Conservation (phyloP, 1,284 basidiomycete species). For the Thelephora terrestris region DNA sequence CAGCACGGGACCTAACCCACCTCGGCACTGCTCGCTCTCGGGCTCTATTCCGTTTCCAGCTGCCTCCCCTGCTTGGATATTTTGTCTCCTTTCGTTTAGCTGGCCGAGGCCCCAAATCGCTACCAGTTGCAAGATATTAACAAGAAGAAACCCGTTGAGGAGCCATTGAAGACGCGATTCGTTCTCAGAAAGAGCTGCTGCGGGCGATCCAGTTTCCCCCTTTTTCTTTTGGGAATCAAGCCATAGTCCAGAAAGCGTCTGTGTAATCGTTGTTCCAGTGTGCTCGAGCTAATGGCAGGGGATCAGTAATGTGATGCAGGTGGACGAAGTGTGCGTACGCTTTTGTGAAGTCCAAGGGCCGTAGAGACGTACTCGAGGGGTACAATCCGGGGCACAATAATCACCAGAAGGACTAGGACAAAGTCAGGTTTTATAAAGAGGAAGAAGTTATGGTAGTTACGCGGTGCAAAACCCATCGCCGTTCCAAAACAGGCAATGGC, state of each 20-base stretch:
- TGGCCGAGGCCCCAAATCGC: slow-evolving; percentile 37
- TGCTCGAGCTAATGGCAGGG: slow-evolving; percentile 48
- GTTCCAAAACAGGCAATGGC: slow-evolving; percentile 52
- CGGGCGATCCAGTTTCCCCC: slow-evolving; percentile 4
- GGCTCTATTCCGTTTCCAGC: slow-evolving; percentile 7
- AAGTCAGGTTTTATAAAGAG: neutral
- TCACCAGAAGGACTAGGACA: slow-evolving; percentile 52
- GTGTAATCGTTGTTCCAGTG: slow-evolving; percentile 59
- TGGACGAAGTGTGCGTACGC: slow-evolving; percentile 33
- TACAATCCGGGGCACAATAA: slow-evolving; percentile 67
- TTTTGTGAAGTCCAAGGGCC: slow-evolving; percentile 71
- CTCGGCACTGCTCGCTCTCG: slow-evolving; percentile 9
- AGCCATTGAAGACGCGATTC: slow-evolving; percentile 35
- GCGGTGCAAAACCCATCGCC: slow-evolving; percentile 66
- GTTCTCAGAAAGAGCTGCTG: slow-evolving; percentile 11
- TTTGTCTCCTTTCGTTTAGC: slow-evolving; percentile 30
- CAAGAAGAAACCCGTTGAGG: slow-evolving; percentile 44
- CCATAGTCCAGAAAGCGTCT: slow-evolving; percentile 57
- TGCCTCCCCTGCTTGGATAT: slow-evolving; percentile 12
- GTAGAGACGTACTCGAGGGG: slow-evolving; percentile 66
- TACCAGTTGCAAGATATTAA: slow-evolving; percentile 54
- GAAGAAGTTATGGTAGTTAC: slow-evolving; percentile 29
- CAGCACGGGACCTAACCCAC: slow-evolving; percentile 3
- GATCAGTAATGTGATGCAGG: neutral
- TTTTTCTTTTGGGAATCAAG: slow-evolving; percentile 40